These are phyloP conservation scores for Talaromyces ruber DNA, from an alignment of 495 filamentous ascomycete species.

Conservation along the genomic window DNA sequence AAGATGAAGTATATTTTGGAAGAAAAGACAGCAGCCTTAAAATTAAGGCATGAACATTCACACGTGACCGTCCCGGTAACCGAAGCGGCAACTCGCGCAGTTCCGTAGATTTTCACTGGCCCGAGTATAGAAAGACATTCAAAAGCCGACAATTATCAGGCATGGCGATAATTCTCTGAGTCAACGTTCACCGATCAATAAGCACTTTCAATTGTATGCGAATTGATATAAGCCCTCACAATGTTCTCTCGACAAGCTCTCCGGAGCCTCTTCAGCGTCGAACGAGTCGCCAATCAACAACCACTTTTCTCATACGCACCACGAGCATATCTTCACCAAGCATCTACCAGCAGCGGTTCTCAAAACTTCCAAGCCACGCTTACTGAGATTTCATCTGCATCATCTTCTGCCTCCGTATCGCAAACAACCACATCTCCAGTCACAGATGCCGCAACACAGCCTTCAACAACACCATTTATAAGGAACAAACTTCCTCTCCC, in stretches of 20 bases:
- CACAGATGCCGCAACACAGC: neutral
- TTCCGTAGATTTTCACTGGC: neutral
- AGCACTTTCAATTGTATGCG: neutral
- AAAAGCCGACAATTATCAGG: neutral
- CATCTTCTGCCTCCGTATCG: constrained; percentile 18
- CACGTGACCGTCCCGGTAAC: neutral
- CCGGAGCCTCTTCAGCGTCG: constrained; percentile 27
- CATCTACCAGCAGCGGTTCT: constrained; percentile 13
- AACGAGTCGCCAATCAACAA: constrained; percentile 20
- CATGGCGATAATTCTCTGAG: neutral
- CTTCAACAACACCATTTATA: constrained; percentile 10
- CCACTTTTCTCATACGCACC: constrained; percentile 30
- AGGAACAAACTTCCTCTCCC: constrained; percentile 24
- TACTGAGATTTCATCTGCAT: constrained; percentile 19
- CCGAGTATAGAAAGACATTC: neutral
- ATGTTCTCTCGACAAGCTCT: constrained; percentile 38
- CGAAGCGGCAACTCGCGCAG: neutral
- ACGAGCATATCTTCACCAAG: constrained; percentile 21
- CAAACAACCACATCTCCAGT: constrained; percentile 5
- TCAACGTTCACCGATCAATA: neutral
- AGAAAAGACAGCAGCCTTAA: neutral
- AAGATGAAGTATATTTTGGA: too few relatives aligned
- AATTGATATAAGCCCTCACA: constrained; percentile 1
- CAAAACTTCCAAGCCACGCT: constrained; percentile 14
- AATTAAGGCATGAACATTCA: neutral